Percentiles rank a stretch among this genome's conserved stretches.
These are phyloP conservation scores for Blastobotrys attinorum DNA, from an alignment of 805 yeast genomes.

Conservation along the genomic window DNA sequence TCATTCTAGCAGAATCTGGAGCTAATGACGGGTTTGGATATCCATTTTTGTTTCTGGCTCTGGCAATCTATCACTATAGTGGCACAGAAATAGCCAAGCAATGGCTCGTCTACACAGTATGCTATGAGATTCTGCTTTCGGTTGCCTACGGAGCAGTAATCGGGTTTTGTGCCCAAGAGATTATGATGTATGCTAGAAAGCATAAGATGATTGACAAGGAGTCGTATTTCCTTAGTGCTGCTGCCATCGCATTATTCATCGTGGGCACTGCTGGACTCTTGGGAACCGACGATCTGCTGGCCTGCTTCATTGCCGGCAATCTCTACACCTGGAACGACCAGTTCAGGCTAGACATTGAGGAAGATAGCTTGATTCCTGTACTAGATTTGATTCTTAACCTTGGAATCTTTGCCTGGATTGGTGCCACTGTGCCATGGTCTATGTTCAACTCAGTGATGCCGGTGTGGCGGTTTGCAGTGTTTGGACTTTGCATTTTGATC, in stretches of 20 bases:
- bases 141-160: slow-evolving; percentile 39
- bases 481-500: slow-evolving; percentile 26
- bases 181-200: slow-evolving; percentile 43
- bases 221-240: slow-evolving; percentile 48
- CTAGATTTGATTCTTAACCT: slow-evolving; percentile 58
- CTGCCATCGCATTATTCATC: slow-evolving; percentile 47
- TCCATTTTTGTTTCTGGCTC: slow-evolving; percentile 58
- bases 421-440: slow-evolving; percentile 65
- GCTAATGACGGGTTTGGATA: slow-evolving; percentile 58
- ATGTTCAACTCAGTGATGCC: slow-evolving; percentile 38
- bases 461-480: slow-evolving; percentile 29
- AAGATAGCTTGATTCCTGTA: slow-evolving; percentile 56
- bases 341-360: slow-evolving; percentile 50
- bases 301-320: slow-evolving; percentile 67
- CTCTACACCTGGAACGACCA: slow-evolving; percentile 71
- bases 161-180: slow-evolving; percentile 44
- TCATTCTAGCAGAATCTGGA: slow-evolving; percentile 64
- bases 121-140: slow-evolving; percentile 58
- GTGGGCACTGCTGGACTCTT: slow-evolving; percentile 56
- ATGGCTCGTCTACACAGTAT: slow-evolving; percentile 53
- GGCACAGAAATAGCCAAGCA: slow-evolving; percentile 50
- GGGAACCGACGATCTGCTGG: slow-evolving; percentile 65
- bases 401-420: slow-evolving; percentile 61
- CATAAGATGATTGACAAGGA: slow-evolving; percentile 49
- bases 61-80: slow-evolving; percentile 43